Base-by-base conservation (phyloP, 495 filamentous ascomycete species). In the Penicillium cataractarum region DNA sequence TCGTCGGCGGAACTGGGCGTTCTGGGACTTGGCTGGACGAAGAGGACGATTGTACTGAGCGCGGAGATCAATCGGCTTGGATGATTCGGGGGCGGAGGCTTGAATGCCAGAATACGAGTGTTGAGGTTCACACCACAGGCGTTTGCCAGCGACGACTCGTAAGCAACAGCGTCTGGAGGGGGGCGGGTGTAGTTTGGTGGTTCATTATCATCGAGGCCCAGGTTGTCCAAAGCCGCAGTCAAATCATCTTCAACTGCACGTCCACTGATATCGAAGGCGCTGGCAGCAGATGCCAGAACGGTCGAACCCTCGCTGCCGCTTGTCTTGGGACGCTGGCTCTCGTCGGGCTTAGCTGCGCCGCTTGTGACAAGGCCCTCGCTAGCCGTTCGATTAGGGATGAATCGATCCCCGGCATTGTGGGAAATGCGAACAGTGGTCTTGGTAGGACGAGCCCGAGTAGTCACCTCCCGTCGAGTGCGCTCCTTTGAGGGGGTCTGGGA, bases 31-130 rank as follows among this genome's bases (percentile, higher is more conserved):
- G 60, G 90, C 86, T 29, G 89, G 80, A 78, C 92, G 97, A 48
- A 98, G 84, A 35, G 95, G 96, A 57, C 95, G 90, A 81, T 98
- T 99, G 83, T 99, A 99, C 70, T 98, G 96, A 49, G 94, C 89
- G 32, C 95, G 90, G 62, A 99, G 87, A 71, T 99, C 96, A 73
- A 98, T 96, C 21, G 96, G 96, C 82, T 96, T 97, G 15, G 93
- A 96, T 0, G 93, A 97, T 80, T 98, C 95, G 2, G 95, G 95
- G 95, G 87, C 0, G 94, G 92, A 12, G 95, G 95, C 87, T 99
- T 98, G 85, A 97, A 99, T 26, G 94, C 90, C n/a, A 99, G 87
- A 62, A 99, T 99, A 48, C 95, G 91, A 56, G 92, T 94, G 79
- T 92, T 96, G 53, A 97, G 83, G 66, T 85, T 92, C 42, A 99